phyloP scores from a whole-genome alignment of 768 basidiomycete genomes.

The Cyclocybe aegerita region DNA sequence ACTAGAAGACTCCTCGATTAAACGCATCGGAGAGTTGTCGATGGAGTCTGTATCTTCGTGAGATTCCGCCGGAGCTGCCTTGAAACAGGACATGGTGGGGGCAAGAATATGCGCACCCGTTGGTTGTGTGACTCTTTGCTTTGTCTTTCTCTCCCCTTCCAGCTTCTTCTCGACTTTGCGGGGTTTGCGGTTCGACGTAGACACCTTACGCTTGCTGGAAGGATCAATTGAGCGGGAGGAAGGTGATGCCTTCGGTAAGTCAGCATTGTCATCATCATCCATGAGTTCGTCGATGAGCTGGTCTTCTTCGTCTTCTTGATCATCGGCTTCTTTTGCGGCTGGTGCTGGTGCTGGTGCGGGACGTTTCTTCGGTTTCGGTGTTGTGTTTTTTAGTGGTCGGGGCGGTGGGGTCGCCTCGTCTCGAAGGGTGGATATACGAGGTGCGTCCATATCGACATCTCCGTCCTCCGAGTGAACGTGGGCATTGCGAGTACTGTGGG shows the following conservation, averaged over 20 bases:
- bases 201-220: conserved; percentile 48
- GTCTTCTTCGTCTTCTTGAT: conserved; percentile 75
- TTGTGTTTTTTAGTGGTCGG: conserved; percentile 17
- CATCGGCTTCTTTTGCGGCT: conserved; percentile 43
- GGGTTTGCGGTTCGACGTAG: conserved; percentile 45
- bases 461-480: conserved; percentile 37
- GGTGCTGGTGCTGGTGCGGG: conserved; percentile 14
- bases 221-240: conserved; percentile 32
- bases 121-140: conserved; percentile 37
- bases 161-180: conserved; percentile 51
- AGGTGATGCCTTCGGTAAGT: conserved; percentile 29
- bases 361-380: conserved; percentile 17
- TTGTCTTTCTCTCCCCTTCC: conserved; percentile 47
- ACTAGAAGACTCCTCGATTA: conserved; percentile 30
- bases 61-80: conserved; percentile 38
- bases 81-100: conserved; percentile 42
- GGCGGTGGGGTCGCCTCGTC: conserved; percentile 77
- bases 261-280: conserved; percentile 43
- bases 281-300: conserved; percentile 79
- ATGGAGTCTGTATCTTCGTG: conserved; percentile 30
- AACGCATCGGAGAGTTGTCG: conserved; percentile 21
- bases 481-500: conserved; percentile 22
- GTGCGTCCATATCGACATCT: conserved; percentile 73
- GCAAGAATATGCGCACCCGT: conserved; percentile 34
- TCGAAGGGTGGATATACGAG: conserved; percentile 75